phyloP scores from a whole-genome alignment of 108 stramenopile genomes.

The Pseudonitzschia multistriata region DNA sequence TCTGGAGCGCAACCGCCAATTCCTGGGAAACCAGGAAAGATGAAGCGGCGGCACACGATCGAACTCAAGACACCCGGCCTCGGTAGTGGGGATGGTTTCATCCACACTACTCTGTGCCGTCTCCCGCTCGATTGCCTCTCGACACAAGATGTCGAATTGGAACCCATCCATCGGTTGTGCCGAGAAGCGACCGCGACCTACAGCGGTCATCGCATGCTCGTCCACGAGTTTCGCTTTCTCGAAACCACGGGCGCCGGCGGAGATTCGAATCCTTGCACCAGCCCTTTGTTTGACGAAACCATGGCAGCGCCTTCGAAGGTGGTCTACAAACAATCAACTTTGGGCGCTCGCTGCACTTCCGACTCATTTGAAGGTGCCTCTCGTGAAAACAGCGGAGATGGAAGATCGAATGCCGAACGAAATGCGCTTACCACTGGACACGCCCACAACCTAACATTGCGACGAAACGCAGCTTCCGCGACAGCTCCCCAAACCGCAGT shows the following conservation, averaged over 20 bases:
- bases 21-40: constrained; percentile 16
- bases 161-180: constrained; percentile 51
- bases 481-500: not conserved
- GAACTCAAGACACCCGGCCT: constrained; percentile 52
- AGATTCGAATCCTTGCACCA: constrained; percentile 60
- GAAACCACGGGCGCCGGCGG: constrained; percentile 62
- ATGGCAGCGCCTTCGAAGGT: constrained; percentile 44
- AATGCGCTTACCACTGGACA: constrained; percentile 8
- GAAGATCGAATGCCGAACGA: not conserved
- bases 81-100: constrained; percentile 58
- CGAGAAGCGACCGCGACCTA: constrained; percentile 58
- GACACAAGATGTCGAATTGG: constrained; percentile 47
- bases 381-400: not conserved
- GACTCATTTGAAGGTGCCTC: not conserved
- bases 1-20: no score
- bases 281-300: constrained; percentile 52
- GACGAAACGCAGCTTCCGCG: not conserved
- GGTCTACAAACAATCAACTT: not conserved
- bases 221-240: constrained; percentile 48
- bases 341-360: not conserved
- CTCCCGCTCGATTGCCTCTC: constrained; percentile 54
- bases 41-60: constrained; percentile 40
- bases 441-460: not conserved
- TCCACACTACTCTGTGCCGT: constrained; percentile 59
- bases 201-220: constrained; percentile 59